A percentile compares a stretch with the other conserved stretches of the same genome.
These are phyloP conservation scores for Alternaria ventricosa DNA, from an alignment of 2,329 filamentous ascomycete species.

Conservation along the genomic window DNA sequence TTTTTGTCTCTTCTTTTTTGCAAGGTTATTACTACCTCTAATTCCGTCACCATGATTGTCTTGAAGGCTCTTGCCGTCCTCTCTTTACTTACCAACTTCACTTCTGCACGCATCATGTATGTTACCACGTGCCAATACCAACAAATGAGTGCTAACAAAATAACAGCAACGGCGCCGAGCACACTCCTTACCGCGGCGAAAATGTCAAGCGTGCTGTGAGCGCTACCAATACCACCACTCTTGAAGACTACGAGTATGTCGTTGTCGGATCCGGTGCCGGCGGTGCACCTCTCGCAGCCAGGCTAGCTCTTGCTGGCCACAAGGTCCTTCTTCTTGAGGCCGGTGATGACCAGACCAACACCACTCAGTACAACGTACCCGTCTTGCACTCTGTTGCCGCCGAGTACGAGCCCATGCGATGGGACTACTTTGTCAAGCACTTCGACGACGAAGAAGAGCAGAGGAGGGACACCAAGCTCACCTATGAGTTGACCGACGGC, in stretches of 20 bases:
- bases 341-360: constrained; percentile 61
- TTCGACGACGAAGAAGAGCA: constrained; percentile 60
- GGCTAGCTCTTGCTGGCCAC: constrained; percentile 63
- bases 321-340: constrained; percentile 65
- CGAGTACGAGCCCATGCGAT: constrained; percentile 61
- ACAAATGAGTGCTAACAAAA: background rate
- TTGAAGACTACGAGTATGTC: constrained; percentile 62
- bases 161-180: constrained; percentile 27
- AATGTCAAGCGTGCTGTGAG: constrained; percentile 29
- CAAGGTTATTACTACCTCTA: background rate
- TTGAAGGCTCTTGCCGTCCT: constrained; percentile 17
- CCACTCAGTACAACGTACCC: constrained; percentile 58
- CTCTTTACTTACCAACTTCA: constrained; percentile 10
- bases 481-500: constrained; percentile 46
- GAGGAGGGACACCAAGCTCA: constrained; percentile 62
- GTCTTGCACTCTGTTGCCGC: constrained; percentile 60
- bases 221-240: constrained; percentile 13
- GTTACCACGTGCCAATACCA: background rate
- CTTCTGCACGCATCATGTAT: constrained; percentile 11
- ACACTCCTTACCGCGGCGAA: constrained; percentile 20
- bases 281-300: constrained; percentile 64
- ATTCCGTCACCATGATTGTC: constrained; percentile 8
- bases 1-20: constrained; percentile 8
- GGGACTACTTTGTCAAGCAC: constrained; percentile 68
- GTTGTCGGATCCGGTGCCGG: constrained; percentile 67